Conservation (phyloP, 2,329 filamentous ascomycete species). For the Neocucurbitaria cava region DNA sequence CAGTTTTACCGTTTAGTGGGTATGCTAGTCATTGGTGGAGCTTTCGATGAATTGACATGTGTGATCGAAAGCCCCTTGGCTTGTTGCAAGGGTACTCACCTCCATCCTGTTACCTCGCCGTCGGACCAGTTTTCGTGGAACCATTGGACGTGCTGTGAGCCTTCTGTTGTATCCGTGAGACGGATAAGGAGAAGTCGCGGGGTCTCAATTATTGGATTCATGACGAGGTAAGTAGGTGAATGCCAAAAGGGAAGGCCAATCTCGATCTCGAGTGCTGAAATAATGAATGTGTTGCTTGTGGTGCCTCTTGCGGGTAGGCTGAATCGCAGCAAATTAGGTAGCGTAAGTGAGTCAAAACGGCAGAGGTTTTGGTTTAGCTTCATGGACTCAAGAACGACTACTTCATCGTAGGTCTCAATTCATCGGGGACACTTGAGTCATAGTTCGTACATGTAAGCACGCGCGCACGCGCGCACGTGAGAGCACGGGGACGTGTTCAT, state of each 20-base stretch:
- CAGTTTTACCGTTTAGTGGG: slow-evolving; percentile 4
- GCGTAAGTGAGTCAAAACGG: background rate
- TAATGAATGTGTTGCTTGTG: background rate
- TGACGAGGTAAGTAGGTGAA: background rate
- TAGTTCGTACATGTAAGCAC: too few species aligned
- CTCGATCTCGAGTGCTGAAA: background rate
- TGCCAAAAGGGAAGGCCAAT: background rate
- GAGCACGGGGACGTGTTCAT: too few species aligned
- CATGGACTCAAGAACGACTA: background rate
- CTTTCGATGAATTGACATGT: too few species aligned
- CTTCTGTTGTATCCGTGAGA: slow-evolving; percentile 24
- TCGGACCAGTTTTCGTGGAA: slow-evolving; percentile 38
- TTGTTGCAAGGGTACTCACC: slow-evolving; percentile 6
- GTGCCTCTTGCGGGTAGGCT: background rate
- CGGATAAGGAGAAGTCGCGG: slow-evolving; percentile 31
- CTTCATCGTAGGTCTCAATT: background rate
- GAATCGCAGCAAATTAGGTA: background rate
- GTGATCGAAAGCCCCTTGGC: background rate
- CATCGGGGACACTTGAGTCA: background rate
- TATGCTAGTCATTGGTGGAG: background rate
- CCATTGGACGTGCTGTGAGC: slow-evolving; percentile 32
- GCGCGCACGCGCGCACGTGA: too few species aligned
- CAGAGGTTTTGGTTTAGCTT: too few species aligned
- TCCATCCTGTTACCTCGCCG: slow-evolving; percentile 32
- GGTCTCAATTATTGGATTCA: slow-evolving; percentile 18